phyloP scores from a whole-genome alignment of 78 protist species.

The Dictyostelium firmibasis region DNA sequence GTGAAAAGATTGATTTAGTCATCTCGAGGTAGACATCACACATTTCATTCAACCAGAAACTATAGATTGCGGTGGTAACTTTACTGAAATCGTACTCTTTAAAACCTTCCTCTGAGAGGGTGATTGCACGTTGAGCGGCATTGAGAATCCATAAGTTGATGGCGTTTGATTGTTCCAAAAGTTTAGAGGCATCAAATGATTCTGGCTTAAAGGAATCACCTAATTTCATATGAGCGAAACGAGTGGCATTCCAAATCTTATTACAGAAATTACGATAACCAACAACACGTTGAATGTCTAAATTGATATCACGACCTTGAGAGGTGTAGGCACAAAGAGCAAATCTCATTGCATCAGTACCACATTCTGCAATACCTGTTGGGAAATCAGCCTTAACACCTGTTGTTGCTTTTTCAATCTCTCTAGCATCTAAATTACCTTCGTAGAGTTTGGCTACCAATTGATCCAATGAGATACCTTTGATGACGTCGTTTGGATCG shows the following conservation, averaged over 20 bases:
- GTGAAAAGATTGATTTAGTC: constrained; percentile 76
- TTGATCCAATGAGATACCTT: constrained; percentile 87
- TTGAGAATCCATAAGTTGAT: constrained; percentile 93
- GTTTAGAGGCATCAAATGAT: neutral
- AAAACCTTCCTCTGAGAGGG: constrained; percentile 51
- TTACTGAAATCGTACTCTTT: constrained; percentile 83
- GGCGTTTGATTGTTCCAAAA: constrained; percentile 21
- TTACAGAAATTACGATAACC: constrained; percentile 97
- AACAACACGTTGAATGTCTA: constrained; percentile 93
- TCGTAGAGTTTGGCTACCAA: constrained; percentile 74
- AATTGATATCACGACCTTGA: constrained; percentile 92
- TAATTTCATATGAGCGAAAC: constrained; percentile 75
- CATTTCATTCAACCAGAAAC: constrained; percentile 89
- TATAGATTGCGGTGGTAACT: constrained; percentile 86
- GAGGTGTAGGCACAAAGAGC: constrained; percentile 92
- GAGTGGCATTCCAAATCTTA: constrained; percentile 97
- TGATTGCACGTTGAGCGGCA: constrained; percentile 80
- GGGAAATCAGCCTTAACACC: constrained; percentile 94
- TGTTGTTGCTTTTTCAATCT: constrained; percentile 72
- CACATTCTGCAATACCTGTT: constrained; percentile 98
- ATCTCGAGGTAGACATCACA: constrained; percentile 97
- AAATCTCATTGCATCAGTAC: constrained; percentile 99
- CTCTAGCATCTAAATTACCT: constrained; percentile 92
- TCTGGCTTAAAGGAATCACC: constrained; percentile 19
- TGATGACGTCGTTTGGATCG: constrained; percentile 97